Evolutionary conservation across 1,284 basidiomycete species (phyloP).

Genomic region (Schizophyllum commune): DNA sequence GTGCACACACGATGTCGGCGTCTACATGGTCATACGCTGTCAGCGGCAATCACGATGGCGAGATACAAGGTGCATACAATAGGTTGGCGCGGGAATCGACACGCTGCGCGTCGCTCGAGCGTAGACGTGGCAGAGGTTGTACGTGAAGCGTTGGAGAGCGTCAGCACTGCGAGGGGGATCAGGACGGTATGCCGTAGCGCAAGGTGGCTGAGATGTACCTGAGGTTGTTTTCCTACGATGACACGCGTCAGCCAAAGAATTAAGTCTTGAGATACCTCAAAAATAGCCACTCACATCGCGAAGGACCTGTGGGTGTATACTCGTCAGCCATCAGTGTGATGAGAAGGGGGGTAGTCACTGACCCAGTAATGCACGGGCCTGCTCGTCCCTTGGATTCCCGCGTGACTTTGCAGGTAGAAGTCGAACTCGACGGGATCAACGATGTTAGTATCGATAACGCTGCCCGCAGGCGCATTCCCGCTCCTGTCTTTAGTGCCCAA

Average conservation of each 20-base stretch:
- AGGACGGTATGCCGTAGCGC: background rate
- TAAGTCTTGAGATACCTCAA: background rate
- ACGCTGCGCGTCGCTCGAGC: conserved; percentile 50
- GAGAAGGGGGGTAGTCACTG: background rate
- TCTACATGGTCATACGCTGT: conserved; percentile 15
- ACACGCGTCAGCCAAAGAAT: conserved; percentile 13
- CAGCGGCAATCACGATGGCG: too few species aligned
- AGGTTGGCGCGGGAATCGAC: conserved; percentile 30
- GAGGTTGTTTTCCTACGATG: conserved; percentile 39
- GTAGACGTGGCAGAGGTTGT: conserved; percentile 47
- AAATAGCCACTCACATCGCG: conserved; percentile 20
- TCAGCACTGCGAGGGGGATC: conserved; percentile 25
- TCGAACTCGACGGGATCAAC: conserved; percentile 41
- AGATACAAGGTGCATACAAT: background rate
- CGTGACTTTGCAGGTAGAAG: conserved; percentile 34
- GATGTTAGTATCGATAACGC: conserved; percentile 37
- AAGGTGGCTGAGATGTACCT: conserved; percentile 17
- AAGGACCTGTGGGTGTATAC: conserved; percentile 23
- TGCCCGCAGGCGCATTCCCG: conserved; percentile 34
- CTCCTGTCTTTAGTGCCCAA: background rate
- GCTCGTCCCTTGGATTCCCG: conserved; percentile 30
- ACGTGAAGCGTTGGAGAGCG: conserved; percentile 38
- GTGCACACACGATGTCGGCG: conserved; percentile 33
- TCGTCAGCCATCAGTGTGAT: background rate
- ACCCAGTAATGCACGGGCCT: conserved; percentile 41